A percentile compares a stretch with the other conserved stretches of the same genome.
Conservation (phyloP, 2,329 filamentous ascomycete genomes). For the Chalaropsis thielavioides region DNA sequence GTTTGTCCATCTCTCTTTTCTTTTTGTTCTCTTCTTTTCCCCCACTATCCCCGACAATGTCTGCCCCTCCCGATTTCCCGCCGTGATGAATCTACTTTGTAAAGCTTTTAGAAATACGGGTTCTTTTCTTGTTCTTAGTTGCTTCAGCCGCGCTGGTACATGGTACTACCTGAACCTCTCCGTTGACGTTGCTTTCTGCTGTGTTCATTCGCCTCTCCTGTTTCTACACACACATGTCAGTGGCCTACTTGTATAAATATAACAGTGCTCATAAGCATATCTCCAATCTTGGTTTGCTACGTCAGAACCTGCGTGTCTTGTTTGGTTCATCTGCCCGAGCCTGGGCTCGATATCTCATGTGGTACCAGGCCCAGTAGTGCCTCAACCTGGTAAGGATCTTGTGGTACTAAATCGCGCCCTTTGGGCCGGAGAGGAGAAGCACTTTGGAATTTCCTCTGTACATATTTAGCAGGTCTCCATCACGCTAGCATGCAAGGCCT, state of each 20-base stretch:
- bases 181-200: not conserved
- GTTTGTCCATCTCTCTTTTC: not conserved
- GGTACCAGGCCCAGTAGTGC: not conserved
- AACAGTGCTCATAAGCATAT: not conserved
- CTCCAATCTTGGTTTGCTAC: not conserved
- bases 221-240: not conserved
- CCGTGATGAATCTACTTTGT: not conserved
- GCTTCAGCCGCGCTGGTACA: not conserved
- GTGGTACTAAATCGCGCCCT: too few species aligned
- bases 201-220: not conserved
- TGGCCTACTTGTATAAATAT: not conserved
- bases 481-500: too few species aligned
- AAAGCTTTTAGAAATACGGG: not conserved
- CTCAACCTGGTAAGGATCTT: too few species aligned
- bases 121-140: slow-evolving; percentile 4
- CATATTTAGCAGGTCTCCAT: too few species aligned
- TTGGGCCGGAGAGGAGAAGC: too few species aligned
- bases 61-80: not conserved
- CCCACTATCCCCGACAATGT: not conserved
- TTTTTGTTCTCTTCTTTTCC: not conserved
- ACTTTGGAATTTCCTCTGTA: too few species aligned
- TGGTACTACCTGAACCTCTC: not conserved
- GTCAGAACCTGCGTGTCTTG: not conserved
- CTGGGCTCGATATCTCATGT: not conserved
- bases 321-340: too few species aligned